phyloP scores from a whole-genome alignment of 805 yeast genomes.

The Candida yuanshanica region DNA sequence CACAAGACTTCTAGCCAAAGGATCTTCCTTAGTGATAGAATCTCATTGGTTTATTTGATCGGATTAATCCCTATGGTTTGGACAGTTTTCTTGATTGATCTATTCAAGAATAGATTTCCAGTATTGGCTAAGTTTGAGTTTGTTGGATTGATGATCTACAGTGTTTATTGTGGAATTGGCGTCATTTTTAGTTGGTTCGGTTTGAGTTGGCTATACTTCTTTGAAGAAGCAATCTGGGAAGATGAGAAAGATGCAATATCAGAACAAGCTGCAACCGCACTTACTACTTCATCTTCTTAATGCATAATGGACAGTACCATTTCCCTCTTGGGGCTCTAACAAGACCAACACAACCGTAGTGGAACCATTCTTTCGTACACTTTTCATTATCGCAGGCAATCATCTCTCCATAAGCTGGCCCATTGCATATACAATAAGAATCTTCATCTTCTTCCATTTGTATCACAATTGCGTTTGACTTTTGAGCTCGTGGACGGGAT shows the following conservation, averaged over 20 bases:
- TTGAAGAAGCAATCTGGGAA: constrained; percentile 69
- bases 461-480: background rate
- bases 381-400: constrained; percentile 80
- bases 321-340: constrained; percentile 54
- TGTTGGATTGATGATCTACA: constrained; percentile 70
- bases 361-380: constrained; percentile 77
- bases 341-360: constrained; percentile 70
- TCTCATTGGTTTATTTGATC: constrained; percentile 58
- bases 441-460: constrained; percentile 15
- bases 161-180: constrained; percentile 85
- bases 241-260: constrained; percentile 6
- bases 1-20: constrained; percentile 33
- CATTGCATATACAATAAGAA: constrained; percentile 42
- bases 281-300: constrained; percentile 8
- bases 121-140: constrained; percentile 61
- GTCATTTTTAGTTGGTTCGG: constrained; percentile 84
- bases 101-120: constrained; percentile 49
- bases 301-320: constrained; percentile 63
- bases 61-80: constrained; percentile 63
- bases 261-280: background rate
- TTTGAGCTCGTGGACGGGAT: background rate
- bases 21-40: constrained; percentile 65
- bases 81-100: constrained; percentile 39
- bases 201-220: constrained; percentile 80
- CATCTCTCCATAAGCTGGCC: constrained; percentile 65